A percentile compares a stretch with the other conserved stretches of the same genome.
Conservation (phyloP, 176 grass and related monocot genomes). For the Avena sativa region DNA sequence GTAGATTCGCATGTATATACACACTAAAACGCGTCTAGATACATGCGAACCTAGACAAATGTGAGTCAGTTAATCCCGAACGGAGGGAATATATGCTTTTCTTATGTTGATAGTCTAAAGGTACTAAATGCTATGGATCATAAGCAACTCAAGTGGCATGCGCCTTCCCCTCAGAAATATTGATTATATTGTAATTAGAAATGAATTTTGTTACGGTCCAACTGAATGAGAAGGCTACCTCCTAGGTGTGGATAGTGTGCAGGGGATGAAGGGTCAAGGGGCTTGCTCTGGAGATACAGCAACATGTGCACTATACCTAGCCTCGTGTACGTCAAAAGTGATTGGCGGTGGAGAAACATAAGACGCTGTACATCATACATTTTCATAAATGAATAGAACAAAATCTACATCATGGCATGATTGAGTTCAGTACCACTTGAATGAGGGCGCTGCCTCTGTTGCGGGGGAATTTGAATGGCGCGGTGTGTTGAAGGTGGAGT, state of each 20-base stretch:
- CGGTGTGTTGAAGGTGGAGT: slow-evolving; percentile 29
- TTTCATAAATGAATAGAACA: slow-evolving; percentile 31
- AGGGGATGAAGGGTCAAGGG: slow-evolving; percentile 20
- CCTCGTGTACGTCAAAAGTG: slow-evolving; percentile 38
- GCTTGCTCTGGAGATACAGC: slow-evolving; percentile 49
- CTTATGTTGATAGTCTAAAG: slow-evolving; percentile 24
- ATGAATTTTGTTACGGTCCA: slow-evolving; percentile 22
- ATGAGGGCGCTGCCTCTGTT: slow-evolving; percentile 30
- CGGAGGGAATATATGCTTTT: slow-evolving; percentile 13
- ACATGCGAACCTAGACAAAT: too few relatives aligned
- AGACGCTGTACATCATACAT: slow-evolving; percentile 40
- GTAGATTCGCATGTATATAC: too few relatives aligned
- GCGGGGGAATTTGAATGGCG: background rate
- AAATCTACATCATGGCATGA: slow-evolving; percentile 28
- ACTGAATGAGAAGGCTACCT: slow-evolving; percentile 38
- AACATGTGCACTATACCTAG: slow-evolving; percentile 37
- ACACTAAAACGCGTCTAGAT: too few relatives aligned
- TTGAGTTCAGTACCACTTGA: slow-evolving; percentile 51
- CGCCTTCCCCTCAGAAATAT: slow-evolving; percentile 1
- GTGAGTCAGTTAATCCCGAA: too few relatives aligned
- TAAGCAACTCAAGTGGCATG: background rate
- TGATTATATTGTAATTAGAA: slow-evolving; percentile 14
- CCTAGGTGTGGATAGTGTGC: slow-evolving; percentile 42
- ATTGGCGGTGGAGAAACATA: slow-evolving; percentile 44
- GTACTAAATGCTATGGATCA: slow-evolving; percentile 4